These are phyloP conservation scores for Fraxinus cuspidata DNA, from an alignment of 257 asterid genomes.

Conservation along the genomic window DNA sequence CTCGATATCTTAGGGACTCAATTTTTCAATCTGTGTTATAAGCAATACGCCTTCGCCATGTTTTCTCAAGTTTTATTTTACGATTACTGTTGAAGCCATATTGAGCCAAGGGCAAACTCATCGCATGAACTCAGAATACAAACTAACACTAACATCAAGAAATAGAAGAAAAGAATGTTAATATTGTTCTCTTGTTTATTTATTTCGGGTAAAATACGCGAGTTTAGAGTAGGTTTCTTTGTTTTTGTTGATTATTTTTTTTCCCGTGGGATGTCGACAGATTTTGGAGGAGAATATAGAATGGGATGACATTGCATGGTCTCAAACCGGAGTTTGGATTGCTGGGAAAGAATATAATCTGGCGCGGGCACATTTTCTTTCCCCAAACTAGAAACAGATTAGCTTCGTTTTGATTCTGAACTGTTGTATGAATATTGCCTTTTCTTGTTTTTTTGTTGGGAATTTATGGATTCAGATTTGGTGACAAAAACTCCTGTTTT, in stretches of 20 bases:
- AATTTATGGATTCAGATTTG: neutral
- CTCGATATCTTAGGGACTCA: neutral
- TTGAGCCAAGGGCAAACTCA: neutral
- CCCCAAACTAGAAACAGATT: slow-evolving; percentile 46
- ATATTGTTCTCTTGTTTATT: neutral
- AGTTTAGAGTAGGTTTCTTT: neutral
- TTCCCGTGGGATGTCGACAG: slow-evolving; percentile 36
- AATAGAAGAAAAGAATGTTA: neutral
- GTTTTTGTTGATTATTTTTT: slow-evolving; percentile 3
- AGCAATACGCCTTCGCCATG: neutral
- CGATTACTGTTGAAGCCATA: neutral
- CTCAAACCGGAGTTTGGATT: slow-evolving; percentile 80
- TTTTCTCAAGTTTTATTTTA: neutral
- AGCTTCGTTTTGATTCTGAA: slow-evolving; percentile 1
- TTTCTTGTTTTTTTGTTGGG: neutral
- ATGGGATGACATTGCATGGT: slow-evolving; percentile 93
- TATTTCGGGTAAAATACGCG: neutral
- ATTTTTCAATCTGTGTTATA: neutral
- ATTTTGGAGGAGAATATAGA: slow-evolving; percentile 81
- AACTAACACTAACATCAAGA: neutral
- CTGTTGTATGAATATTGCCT: neutral
- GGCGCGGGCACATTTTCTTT: slow-evolving; percentile 82
- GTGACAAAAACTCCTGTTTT: neutral
- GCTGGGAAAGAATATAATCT: slow-evolving; percentile 79
- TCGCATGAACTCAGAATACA: neutral